Evolutionary conservation across 225 moss, liverwort and hornwort genomes (phyloP), one percentile per base, ranked within the genome.

Genomic region (Bryoerythrophyllum caledonicum): DNA sequence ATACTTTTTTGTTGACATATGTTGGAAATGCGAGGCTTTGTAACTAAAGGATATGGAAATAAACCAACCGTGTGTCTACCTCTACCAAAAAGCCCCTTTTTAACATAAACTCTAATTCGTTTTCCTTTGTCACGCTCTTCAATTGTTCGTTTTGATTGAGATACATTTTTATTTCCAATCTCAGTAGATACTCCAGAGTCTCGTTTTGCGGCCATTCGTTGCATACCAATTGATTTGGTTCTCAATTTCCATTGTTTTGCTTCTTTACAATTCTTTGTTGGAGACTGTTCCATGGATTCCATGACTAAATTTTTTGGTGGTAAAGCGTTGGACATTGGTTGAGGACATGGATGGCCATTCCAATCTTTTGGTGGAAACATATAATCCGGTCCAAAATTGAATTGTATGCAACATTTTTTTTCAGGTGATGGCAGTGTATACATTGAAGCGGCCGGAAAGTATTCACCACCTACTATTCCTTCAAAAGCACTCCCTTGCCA

Each of bases 401-500:
- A 96, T 63, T 80, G 80, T 8, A 93, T 83, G 0, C 28, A 81
- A 44, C 90, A 90, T 16, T 79, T 86, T 8, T 90, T 90, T 26
- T 93, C 81, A 0, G 86, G 91, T n/a, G 63, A 76, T 49, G 93
- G 96, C 34, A 82, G 93, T 7, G 96, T 96, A 20, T 83, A 92
- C 91, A 96, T 91, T 15, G 96, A 96, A 57, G 96, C 91, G 2
- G 93, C 91, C 9, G 93, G 96, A 68, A 84, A 96, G 51, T 93
- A 85, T 10, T 85, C 85, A 1, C 85, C 85, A 0, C 74, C 93
- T 1, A 81, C 55, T 59, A 96, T 61, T 41, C 93, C 87, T 10
- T 69, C 78, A 58, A 83, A 96, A 19, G 96, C 96, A 72, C 80
- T 30, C 4, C 87, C 93, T 86, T 93, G 90, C 70, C 82, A 89